Percentiles rank a stretch among this genome's conserved stretches.
Evolutionary conservation across 192 early-diverging fungal genomes (phyloP).

Genomic region (Pilaira anomala): DNA sequence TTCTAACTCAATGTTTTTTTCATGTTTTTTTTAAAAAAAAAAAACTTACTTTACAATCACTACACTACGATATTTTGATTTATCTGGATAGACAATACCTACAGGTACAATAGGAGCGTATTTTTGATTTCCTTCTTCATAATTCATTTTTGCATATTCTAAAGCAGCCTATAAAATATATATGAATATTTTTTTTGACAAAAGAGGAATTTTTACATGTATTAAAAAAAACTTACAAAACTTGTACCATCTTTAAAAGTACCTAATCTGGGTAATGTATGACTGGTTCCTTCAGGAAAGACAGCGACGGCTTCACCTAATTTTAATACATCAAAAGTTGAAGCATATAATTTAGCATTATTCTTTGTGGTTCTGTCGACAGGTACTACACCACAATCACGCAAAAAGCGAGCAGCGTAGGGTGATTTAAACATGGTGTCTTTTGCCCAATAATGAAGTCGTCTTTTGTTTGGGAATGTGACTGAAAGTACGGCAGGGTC

Average conservation of each 20-base stretch:
- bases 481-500: constrained; percentile 43
- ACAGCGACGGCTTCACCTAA: constrained; percentile 46
- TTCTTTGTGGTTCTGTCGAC: constrained; percentile 50
- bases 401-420: constrained; percentile 24
- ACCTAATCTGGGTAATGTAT: constrained; percentile 38
- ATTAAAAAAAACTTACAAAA: constrained; percentile 36
- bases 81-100: constrained; percentile 48
- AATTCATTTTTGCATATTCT: constrained; percentile 42
- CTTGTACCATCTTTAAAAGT: constrained; percentile 47
- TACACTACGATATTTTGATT: constrained; percentile 45
- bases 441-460: constrained; percentile 53
- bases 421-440: constrained; percentile 44
- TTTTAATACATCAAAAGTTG: constrained; percentile 42
- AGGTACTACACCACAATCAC: constrained; percentile 43
- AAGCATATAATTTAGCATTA: constrained; percentile 41
- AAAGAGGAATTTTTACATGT: background rate
- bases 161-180: constrained; percentile 38
- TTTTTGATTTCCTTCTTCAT: constrained; percentile 21
- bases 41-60: constrained; percentile 44
- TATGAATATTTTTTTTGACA: background rate
- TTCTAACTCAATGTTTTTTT: background rate
- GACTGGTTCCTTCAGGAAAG: constrained; percentile 50
- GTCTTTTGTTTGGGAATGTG: constrained; percentile 40
- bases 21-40: too few relatives aligned
- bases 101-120: constrained; percentile 38